Base-by-base conservation (phyloP, 2,329 filamentous ascomycete genomes). In the Colletotrichum sp. region DNA sequence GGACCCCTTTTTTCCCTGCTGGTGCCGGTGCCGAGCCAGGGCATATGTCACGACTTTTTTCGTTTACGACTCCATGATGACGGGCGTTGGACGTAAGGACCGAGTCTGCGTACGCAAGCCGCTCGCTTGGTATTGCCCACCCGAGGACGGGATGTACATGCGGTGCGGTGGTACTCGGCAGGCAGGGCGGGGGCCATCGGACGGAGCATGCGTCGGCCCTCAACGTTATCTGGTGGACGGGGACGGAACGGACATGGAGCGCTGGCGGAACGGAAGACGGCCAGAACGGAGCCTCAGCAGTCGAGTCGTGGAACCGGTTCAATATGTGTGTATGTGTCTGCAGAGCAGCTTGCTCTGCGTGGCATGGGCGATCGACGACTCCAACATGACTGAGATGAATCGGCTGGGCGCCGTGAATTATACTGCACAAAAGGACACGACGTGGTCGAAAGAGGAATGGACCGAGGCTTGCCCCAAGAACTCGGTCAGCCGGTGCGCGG, bases 1-100 rank as follows among this genome's bases (percentile, higher is more conserved):
- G 34, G 24, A 62, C 36, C 34, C 34, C 67, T 44, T 34, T 49
- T 52, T 36, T 18, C 52, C 30, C 18, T 13, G 32, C 57, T 70
- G 44, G 44, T 15, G 59, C 49, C 36, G n/a, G 57, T 52, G 34
- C 55, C 32, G 30, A 57, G 32, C 60, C 49, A 75, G 52, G 55
- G 69, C 63, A n/a, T 44, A 71, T 57, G 39, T n/a, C 28, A 69
- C 67, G 13, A 28, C 18, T 49, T 30, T 49, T 52, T 24, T 28
- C 57, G 26, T 30, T 60, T 32, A 15, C 15, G 18, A 34, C 69
- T 63, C 69, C 73, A 64, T 69, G 7, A 76, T 73, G 73, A 76
- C 70, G 73, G 73, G 49, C 30, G 44, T 65, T 26, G 44, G 44
- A 52, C 44, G 44, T 52, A 52, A 52, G 44, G 44, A 52, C n/a